phyloP scores from a whole-genome alignment of 495 filamentous ascomycete genomes.

The Recurvomyces mirabilis region DNA sequence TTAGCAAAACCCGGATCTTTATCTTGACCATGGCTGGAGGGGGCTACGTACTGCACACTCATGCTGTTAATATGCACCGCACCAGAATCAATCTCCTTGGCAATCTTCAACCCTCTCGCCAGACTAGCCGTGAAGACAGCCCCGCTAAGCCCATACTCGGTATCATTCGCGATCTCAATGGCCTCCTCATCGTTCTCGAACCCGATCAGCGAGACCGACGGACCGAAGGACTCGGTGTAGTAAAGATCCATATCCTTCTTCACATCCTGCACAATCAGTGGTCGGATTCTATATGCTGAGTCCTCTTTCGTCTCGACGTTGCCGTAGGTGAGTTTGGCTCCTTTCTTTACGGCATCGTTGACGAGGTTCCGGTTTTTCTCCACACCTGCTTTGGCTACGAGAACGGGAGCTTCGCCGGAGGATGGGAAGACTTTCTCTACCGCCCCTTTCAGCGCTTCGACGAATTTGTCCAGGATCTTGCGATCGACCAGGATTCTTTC shows the following conservation, averaged over 20 bases:
- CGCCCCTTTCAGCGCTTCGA: conserved; percentile 42
- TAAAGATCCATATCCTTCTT: conserved; percentile 76
- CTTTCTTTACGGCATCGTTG: conserved; percentile 53
- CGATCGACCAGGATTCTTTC: conserved; percentile 79
- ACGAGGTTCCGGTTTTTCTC: conserved; percentile 48
- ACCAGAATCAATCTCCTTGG: conserved; percentile 31
- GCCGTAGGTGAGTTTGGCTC: conserved; percentile 56
- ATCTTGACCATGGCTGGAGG: background rate
- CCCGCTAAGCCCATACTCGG: conserved; percentile 32
- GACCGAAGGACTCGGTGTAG: conserved; percentile 71
- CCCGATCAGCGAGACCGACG: conserved; percentile 51
- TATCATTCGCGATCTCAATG: conserved; percentile 33
- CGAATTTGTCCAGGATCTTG: conserved; percentile 54
- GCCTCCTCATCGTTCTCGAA: conserved; percentile 34
- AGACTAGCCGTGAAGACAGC: conserved; percentile 34
- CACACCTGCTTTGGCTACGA: conserved; percentile 51
- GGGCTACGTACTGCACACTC: conserved; percentile 48
- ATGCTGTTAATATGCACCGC: conserved; percentile 78
- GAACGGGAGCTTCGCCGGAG: conserved; percentile 38
- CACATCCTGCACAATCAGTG: conserved; percentile 58
- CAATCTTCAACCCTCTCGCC: conserved; percentile 29
- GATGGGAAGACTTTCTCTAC: conserved; percentile 22
- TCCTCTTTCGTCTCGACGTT: conserved; percentile 36
- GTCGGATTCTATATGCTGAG: conserved; percentile 50
- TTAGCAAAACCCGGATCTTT: background rate